Evolutionary conservation across 2,329 filamentous ascomycete genomes (phyloP), one percentile per base, ranked within the genome.

Genomic region (Camillea tinctor): DNA sequence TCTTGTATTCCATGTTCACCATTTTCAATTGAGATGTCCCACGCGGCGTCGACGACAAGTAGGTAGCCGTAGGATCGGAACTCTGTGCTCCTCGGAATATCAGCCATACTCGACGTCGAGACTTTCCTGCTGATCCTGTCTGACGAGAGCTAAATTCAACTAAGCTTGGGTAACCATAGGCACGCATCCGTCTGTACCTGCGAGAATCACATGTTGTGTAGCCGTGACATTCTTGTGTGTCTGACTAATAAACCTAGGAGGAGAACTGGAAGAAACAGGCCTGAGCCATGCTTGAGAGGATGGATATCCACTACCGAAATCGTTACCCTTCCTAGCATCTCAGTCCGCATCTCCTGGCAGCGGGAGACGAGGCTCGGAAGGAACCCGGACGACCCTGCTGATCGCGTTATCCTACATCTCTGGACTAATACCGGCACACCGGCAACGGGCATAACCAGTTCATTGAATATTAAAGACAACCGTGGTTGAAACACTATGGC

Each of bases 31-130:
- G 57, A 61, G 54, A 59, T 64, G 51, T 53, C 64, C 64, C 62
- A 66, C 62, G 62, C 62, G 59, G 60, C 64, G 58, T 64, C 54
- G 58, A 62, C 61, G 60, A 59, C 49, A 64, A 60, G 64, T 53
- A 66, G 58, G 64, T 63, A 66, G 62, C 64, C 64, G 64, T 60
- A 52, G 4, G 49, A 50, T 50, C 49, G 19, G 19, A 50, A 21
- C 19, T 50, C 49, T 50, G 21, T 24, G 44, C 44, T n/a, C 22
- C 36, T 55, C 36, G 54, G 54, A 51, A 55, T 49, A 49, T 49
- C 36, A 49, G 40, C 52, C 40, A 48, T 55, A 13, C 13, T 24
- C 21, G 19, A n/a, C 19, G n/a, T 24, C 36, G 5, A 20, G 20
- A 4, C 11, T 19, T 19, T 22, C n/a, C 30, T 55, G 53, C n/a